Conservation (phyloP, 208 protist species). For the Wallacemonas sp. region DNA sequence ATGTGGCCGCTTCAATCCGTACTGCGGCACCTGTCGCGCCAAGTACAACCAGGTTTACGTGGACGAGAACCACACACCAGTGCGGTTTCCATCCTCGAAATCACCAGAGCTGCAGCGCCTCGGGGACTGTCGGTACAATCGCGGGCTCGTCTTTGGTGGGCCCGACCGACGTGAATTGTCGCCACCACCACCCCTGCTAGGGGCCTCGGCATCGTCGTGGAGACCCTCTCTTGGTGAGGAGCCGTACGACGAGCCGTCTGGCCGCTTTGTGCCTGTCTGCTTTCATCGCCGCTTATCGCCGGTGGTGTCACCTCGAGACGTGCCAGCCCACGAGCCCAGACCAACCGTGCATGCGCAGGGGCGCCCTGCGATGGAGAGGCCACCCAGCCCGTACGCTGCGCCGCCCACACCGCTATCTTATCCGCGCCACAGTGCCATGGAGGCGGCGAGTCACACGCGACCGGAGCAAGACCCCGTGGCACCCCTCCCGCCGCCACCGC, state of each 20-base stretch:
- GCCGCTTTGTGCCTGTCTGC: conserved; percentile 13
- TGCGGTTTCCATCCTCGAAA: conserved; percentile 40
- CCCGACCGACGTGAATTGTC: no score
- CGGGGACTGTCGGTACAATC: conserved; percentile 43
- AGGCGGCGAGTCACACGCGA: neutral
- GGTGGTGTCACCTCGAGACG: neutral
- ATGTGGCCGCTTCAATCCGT: conserved; percentile 77
- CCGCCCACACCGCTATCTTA: no score
- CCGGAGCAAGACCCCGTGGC: neutral
- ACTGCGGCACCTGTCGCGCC: conserved; percentile 71
- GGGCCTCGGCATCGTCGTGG: no score
- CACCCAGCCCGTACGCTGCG: no score
- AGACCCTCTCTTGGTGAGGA: neutral
- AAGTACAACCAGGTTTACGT: conserved; percentile 79
- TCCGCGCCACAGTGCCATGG: neutral
- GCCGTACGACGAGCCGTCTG: neutral
- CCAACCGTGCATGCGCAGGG: no score
- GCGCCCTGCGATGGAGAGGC: no score
- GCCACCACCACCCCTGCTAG: neutral
- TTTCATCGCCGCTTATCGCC: conserved; percentile 10
- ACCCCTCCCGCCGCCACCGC: neutral
- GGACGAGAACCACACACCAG: conserved; percentile 38
- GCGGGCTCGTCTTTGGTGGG: conserved; percentile 39
- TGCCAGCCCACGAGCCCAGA: no score
- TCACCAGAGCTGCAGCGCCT: conserved; percentile 29